Base-by-base conservation (phyloP, 2,329 filamentous ascomycete genomes). In the Ascochyta clinopodiicola region DNA sequence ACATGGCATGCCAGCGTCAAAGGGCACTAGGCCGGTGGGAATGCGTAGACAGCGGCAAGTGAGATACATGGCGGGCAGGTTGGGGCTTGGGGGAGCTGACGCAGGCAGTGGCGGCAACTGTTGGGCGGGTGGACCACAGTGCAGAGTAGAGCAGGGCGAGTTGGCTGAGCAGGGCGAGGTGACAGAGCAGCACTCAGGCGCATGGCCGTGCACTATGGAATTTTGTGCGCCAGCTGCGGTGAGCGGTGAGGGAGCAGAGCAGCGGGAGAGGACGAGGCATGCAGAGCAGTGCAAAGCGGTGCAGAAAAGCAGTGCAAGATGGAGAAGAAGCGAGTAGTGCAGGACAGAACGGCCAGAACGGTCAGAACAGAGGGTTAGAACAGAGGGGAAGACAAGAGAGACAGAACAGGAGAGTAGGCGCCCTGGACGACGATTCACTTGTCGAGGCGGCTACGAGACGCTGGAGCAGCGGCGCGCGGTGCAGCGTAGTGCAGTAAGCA, bases 61-160 rank as follows among this genome's bases (percentile, higher is more conserved):
- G 54, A 44, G 40, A 44, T 24, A 6, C 22, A 24, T 24, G 6
- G 22, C 6, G 22, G 48, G 39, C 39, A 39, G 47, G 15, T 34
- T 37, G 44, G 46, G 51, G 56, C 51, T 53, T 57, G 51, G 38
- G 38, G 31, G 60, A 46, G 59, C 49, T 51, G 47, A 54, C 53
- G 56, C 50, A 46, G 25, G 44, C 35, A 49, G 46, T 17, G 17
- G 34, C 46, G 47, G 46, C 43, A 24, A 48, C 51, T 47, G 51
- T 55, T 58, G 59, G 51, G 44, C 38, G 42, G 19, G 36, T 25
- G 44, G 40, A 39, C 25, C 31, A 51, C 47, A 43, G 34, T 49
- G 47, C 44, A 37, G 54, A 53, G 36, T 45, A 54, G 22, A 44
- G 53, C 32, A 47, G 54, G 17, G 29, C 38, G 47, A 31, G 29